Base-by-base conservation (phyloP, 192 early-diverging fungal species). In the Globomyces pollinis-pini region DNA sequence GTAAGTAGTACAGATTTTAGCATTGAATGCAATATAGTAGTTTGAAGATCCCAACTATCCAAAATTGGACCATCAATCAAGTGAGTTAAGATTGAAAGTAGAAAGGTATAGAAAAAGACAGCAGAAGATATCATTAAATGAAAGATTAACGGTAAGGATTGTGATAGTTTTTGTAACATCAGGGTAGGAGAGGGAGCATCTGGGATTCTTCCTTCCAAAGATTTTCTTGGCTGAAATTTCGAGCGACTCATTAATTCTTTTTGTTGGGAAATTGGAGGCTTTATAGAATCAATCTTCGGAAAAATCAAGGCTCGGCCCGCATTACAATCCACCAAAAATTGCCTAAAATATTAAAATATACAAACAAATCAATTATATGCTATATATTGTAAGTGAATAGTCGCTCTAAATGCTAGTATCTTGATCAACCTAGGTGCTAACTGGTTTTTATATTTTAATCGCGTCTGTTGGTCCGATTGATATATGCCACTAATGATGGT, bases 131-230 rank as follows among this genome's bases (percentile, higher is more conserved):
- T 15, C n/a, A 57, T 23, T 24, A 73, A 64, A 39, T 66, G 64
- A 5, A 73, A 32, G 13, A 60, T 52, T 13, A 73, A 49, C 8
- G 71, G 70, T n/a, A 72, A 53, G 3, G 53, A 20, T 33, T 72
- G 63, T 2, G 67, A 58, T n/a, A 70, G 21, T 49, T 64, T 43
- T 42, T 68, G 52, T 20, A 59, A 39, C 9, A 33, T 31, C 2
- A 44, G 28, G 0, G 69, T 55, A 11, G 62, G 69, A 12, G 21
- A 9, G 1, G 69, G 69, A 3, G 65, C 35, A 12, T 53, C 26
- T 30, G 60, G 65, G 8, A 57, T 57, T 51, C 50, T 51, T 7
- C 50, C 50, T 33, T 28, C 28, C 9, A 51, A 31, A 4, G 28
- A 34, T n/a, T 51, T 9, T 33, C 30, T 28, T 2, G 50, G 50